A percentile compares a stretch with the other conserved stretches of the same genome.
phyloP scores from a whole-genome alignment of 805 yeast genomes.

The Ogataea degrootiae region DNA sequence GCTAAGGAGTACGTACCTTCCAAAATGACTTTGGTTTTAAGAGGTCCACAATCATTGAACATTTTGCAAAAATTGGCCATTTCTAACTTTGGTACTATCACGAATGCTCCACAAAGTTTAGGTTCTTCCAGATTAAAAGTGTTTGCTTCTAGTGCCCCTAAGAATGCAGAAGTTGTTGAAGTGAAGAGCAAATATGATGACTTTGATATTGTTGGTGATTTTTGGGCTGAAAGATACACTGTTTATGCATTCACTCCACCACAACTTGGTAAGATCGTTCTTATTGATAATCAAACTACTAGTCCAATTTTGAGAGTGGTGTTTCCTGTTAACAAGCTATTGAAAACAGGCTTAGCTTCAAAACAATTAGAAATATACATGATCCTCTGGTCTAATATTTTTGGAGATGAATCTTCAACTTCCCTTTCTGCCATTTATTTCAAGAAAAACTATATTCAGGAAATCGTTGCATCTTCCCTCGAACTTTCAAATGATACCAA shows the following conservation, averaged over 20 bases:
- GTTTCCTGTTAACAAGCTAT: constrained; percentile 28
- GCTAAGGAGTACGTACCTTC: constrained; percentile 37
- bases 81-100: constrained; percentile 36
- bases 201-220: constrained; percentile 4
- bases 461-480: constrained; percentile 35
- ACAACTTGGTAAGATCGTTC: constrained; percentile 27
- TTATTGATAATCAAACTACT: constrained; percentile 31
- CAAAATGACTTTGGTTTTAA: constrained; percentile 53
- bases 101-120: neutral
- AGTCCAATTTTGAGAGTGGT: constrained; percentile 38
- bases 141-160: neutral
- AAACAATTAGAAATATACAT: constrained; percentile 29
- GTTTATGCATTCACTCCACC: constrained; percentile 19
- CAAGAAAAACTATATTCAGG: constrained; percentile 30
- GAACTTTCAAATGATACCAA: constrained; percentile 14
- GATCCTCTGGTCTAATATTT: constrained; percentile 48
- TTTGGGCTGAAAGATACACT: constrained; percentile 22
- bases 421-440: constrained; percentile 43
- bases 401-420: constrained; percentile 58
- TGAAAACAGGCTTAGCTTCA: constrained; percentile 5
- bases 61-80: constrained; percentile 48
- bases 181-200: neutral
- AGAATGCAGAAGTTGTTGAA: neutral
- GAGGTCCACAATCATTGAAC: constrained; percentile 65
- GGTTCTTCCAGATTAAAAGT: neutral